These are phyloP conservation scores for Penicillium nucicola DNA, from an alignment of 495 filamentous ascomycete genomes.

Conservation along the genomic window DNA sequence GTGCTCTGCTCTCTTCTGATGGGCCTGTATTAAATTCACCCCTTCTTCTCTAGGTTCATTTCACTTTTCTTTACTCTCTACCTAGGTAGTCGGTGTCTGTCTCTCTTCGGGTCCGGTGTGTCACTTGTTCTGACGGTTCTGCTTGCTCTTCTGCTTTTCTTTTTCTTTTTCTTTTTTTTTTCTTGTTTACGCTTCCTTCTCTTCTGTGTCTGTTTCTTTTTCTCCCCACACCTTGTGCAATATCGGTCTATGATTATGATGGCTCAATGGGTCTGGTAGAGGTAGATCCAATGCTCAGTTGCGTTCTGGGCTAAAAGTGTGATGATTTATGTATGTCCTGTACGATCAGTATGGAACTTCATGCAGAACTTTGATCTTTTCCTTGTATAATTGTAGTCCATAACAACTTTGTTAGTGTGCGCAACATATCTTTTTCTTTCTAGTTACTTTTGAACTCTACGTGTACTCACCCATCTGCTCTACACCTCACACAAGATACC, in stretches of 20 bases:
- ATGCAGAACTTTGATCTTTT: background rate
- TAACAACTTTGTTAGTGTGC: too few relatives aligned
- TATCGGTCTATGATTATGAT: conserved; percentile 19
- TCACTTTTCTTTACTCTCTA: conserved; percentile 17
- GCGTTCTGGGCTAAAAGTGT: conserved; percentile 27
- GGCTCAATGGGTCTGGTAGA: conserved; percentile 17
- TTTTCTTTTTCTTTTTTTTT: conserved; percentile 11
- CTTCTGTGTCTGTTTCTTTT: conserved; percentile 7
- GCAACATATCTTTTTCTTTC: too few relatives aligned
- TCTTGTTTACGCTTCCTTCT: conserved; percentile 9
- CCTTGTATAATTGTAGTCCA: background rate
- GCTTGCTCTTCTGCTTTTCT: conserved; percentile 13
- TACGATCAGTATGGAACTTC: conserved; percentile 21
- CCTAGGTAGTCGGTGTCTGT: conserved; percentile 15
- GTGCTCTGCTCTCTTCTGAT: conserved; percentile 21
- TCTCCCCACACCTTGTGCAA: conserved; percentile 17
- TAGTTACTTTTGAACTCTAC: too few relatives aligned
- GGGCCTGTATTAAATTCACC: conserved; percentile 35
- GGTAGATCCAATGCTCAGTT: conserved; percentile 21
- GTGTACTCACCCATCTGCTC: too few relatives aligned
- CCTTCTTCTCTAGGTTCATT: conserved; percentile 34
- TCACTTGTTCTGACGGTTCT: conserved; percentile 19
- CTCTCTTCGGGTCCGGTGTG: conserved; percentile 27
- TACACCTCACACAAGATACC: background rate
- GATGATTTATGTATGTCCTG: conserved; percentile 30